Evolutionary conservation across 2,329 filamentous ascomycete species (phyloP), one percentile per base, ranked within the genome.

Genomic region (Diaporthe helianthi): DNA sequence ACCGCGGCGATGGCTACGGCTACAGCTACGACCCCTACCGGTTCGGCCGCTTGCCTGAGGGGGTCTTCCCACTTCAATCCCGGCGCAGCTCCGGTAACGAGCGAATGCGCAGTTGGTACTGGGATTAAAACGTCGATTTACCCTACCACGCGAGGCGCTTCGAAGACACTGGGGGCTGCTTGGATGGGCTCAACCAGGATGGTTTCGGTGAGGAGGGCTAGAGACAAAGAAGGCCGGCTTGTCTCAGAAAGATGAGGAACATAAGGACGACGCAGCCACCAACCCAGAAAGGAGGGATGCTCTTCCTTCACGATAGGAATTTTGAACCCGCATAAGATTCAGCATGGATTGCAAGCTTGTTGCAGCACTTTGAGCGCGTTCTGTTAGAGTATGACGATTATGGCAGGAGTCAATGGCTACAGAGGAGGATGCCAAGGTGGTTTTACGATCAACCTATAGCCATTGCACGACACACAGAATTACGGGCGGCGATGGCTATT

Each of bases 41-140:
- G 15, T 24, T 29, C 4, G 49, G 17, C 19, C 24, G 49, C 26
- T 5, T 13, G 47, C 36, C n/a, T 12, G n/a, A 10, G 64, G 52
- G 26, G 17, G 31, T 67, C 7, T 58, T 49, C 9, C 65, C 65
- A 3, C 52, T 58, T 7, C n/a, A 29, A 29, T 51, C 44, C 31
- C 53, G 65, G 31, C 52, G 52, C 65, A 49, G 49, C 46, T 67
- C 33, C 3, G 52, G 65, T 1, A 67, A 58, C 10, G 65, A 31
- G n/a, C 52, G 65, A 26, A 41, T 38, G 65, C 52, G 41, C 52
- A 41, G n/a, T 31, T 67, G 49, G 41, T 51, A 58, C 22, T 17
- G 19, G 7, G 22, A 2, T 4, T 38, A 6, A 38, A 38, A 17
- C n/a, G 29, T 10, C 19, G 22, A 33, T 15, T 13, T 4, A 17